Conservation (phyloP, 345 rosid genomes). For the Rhodamnia argentea region DNA sequence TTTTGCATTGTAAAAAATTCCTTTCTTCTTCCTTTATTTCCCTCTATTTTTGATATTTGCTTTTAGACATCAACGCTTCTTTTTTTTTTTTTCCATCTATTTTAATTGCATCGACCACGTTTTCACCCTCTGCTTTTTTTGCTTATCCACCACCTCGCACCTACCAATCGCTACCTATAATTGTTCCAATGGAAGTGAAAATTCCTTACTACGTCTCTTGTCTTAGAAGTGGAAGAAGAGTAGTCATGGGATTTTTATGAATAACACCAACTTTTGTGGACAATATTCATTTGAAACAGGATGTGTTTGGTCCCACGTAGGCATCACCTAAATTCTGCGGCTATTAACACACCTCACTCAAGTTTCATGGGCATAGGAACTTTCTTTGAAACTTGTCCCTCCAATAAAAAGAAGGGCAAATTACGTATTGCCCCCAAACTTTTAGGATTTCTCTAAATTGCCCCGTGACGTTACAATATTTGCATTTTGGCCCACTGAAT, state of each 20-base stretch:
- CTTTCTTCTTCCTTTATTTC: not conserved
- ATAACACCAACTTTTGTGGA: not conserved
- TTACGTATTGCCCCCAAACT: not conserved
- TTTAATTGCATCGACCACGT: not conserved
- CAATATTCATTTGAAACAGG: not conserved
- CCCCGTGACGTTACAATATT: not conserved
- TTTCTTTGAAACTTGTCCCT: not conserved
- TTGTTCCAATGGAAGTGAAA: not conserved
- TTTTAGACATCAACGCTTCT: not conserved
- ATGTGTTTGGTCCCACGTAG: not conserved
- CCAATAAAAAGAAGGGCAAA: not conserved
- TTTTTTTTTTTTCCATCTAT: not conserved
- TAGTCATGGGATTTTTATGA: not conserved
- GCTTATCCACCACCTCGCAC: not conserved
- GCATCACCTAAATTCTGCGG: not conserved
- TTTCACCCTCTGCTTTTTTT: not conserved
- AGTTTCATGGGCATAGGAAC: not conserved
- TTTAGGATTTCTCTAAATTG: not conserved
- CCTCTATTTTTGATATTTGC: not conserved
- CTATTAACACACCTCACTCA: not conserved
- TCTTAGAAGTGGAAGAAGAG: not conserved
- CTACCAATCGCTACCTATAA: not conserved
- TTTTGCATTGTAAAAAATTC: not conserved
- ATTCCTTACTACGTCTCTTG: not conserved
- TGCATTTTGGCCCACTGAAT: accelerated